Evolutionary conservation across 1,284 basidiomycete genomes (phyloP), one percentile per base, ranked within the genome.

Genomic region (Rhodotorula mucilaginosa): DNA sequence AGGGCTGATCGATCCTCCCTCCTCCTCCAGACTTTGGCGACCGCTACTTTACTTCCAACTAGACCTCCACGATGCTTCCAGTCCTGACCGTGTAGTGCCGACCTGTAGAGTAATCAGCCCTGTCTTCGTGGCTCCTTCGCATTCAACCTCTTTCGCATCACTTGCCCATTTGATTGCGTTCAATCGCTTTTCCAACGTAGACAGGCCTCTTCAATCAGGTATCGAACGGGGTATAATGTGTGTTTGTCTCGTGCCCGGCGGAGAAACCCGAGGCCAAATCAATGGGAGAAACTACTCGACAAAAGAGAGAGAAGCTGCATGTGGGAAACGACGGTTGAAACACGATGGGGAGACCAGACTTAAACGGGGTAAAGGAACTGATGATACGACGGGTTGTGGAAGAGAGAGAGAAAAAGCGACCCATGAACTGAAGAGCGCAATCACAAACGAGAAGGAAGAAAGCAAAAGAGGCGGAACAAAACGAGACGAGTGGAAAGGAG

Each of bases 21-120:
- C 3, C 31, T 3, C 31, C 18, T 5, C 16, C 57, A 78, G 77
- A 78, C 68, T 78, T 78, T 60, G 77, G 77, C 47, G 76, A 78
- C 67, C 72, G 77, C 29, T 78, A 78, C 71, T 78, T 78, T 64
- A 64, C 62, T 44, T 64, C 62, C 19, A 39, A 34, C 31, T 62
- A 23, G 52, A 3, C 31, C 8, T 5, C 12, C 60, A 16, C 16
- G 29, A 12, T 51, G 21, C 19, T 15, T 46, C 58, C 19, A 51
- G 29, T 56, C 19, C 6, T 52, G 51, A n/a, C 51, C 21, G n/a
- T 12, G 51, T 23, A 26, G n/a, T n/a, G 10, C 26, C 12, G 13
- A 15, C n/a, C 2, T 56, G 54, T 56, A 56, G 23, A n/a, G 12
- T 29, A 16, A 13, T 6, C 54, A 56, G n/a, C 26, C 23, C 15